Evolutionary conservation across 441 rosid species (phyloP).

Genomic region (Macaranga tanarius): DNA sequence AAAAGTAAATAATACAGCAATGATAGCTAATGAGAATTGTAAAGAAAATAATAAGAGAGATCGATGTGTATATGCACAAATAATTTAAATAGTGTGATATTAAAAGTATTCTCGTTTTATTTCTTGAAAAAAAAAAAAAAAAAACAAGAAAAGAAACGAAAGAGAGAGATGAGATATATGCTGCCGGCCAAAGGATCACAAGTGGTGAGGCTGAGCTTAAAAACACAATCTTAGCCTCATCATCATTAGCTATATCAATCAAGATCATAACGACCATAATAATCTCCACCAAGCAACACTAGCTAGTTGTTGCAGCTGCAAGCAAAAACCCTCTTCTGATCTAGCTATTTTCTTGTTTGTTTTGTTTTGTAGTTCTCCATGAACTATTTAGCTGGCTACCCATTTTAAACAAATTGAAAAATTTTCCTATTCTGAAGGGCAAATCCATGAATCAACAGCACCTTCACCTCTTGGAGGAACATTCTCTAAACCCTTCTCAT

Average conservation of each 20-base stretch:
- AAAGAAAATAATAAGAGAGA: background rate
- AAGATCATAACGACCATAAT: background rate
- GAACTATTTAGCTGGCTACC: background rate
- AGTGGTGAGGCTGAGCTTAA: constrained; percentile 5
- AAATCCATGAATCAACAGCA: constrained; percentile 73
- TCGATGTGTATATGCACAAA: constrained; percentile 15
- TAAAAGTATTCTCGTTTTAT: constrained; percentile 25
- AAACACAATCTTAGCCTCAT: constrained; percentile 16
- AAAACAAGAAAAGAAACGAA: background rate
- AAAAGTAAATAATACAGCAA: constrained; percentile 5
- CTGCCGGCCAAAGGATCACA: constrained; percentile 3
- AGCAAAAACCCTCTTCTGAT: constrained; percentile 6
- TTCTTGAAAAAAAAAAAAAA: background rate
- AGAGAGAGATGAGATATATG: constrained; percentile 4
- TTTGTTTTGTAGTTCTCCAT: background rate
- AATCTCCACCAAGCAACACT: background rate
- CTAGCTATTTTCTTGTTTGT: background rate
- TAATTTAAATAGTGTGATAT: constrained; percentile 4
- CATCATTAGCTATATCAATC: constrained; percentile 10
- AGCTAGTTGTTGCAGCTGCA: constrained; percentile 1
- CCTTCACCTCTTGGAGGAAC: constrained; percentile 53
- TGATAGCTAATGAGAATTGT: constrained; percentile 3
- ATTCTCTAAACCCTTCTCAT: constrained; percentile 46
- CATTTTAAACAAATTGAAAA: background rate
- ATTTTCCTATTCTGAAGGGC: constrained; percentile 43